These are phyloP conservation scores for Ganoderma lucidum DNA, from an alignment of 1,284 basidiomycete species.

Conservation along the genomic window DNA sequence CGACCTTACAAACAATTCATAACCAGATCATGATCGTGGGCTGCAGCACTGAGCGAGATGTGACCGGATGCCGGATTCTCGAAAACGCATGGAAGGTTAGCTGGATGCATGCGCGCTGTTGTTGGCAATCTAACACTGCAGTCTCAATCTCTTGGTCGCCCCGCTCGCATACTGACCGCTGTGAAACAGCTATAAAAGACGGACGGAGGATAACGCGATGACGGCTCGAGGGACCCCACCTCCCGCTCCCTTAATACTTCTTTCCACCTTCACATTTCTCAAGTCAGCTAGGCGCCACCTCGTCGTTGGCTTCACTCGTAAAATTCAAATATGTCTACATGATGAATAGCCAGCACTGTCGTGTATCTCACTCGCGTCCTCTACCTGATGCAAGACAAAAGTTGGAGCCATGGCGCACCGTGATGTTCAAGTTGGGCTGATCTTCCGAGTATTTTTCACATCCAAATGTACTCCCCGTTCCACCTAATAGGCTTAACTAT, in stretches of 20 bases:
- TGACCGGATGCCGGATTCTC: neutral
- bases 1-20: neutral
- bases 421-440: too few species aligned
- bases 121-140: neutral
- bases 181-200: neutral
- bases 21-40: neutral
- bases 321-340: too few species aligned
- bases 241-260: conserved; percentile 19
- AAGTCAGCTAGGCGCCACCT: conserved; percentile 28
- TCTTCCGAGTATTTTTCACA: too few species aligned
- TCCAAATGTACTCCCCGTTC: too few species aligned
- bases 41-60: neutral
- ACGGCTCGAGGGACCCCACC: conserved; percentile 11
- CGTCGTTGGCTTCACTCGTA: too few species aligned
- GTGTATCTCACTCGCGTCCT: too few species aligned
- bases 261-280: conserved; percentile 18
- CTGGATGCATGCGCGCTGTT: neutral
- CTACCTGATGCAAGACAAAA: too few species aligned
- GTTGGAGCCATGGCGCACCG: too few species aligned
- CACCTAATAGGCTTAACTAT: too few species aligned
- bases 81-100: neutral
- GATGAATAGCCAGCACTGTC: too few species aligned
- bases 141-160: neutral
- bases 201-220: too few species aligned
- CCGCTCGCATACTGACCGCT: neutral